Evolutionary conservation across 2,329 filamentous ascomycete species (phyloP).

Genomic region (Chalara sp.): DNA sequence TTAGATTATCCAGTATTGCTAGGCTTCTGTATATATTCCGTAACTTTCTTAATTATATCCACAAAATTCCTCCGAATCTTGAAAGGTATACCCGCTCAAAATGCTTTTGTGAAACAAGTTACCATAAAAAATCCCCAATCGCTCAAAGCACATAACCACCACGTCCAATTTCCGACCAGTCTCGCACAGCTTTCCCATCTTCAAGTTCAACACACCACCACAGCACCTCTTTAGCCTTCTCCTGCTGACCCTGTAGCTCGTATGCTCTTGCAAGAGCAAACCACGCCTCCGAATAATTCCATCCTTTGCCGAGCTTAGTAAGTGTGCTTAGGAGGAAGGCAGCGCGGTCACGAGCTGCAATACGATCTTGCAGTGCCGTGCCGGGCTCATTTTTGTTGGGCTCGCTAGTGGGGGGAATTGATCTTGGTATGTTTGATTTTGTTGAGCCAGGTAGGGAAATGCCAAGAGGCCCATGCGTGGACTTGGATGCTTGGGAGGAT

Average conservation of each 20-base stretch:
- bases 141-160: conserved; percentile 32
- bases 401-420: conserved; percentile 4
- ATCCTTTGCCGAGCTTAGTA: conserved; percentile 78
- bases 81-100: too few species aligned
- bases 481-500: conserved; percentile 23
- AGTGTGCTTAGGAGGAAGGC: conserved; percentile 75
- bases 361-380: conserved; percentile 48
- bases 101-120: too few species aligned
- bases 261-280: conserved; percentile 79
- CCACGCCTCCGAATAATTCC: conserved; percentile 94
- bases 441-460: conserved; percentile 18
- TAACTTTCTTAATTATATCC: too few species aligned
- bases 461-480: conserved; percentile 18
- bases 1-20: too few species aligned
- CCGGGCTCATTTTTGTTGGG: conserved; percentile 13
- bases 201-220: conserved; percentile 99
- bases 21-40: too few species aligned
- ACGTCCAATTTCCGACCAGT: conserved; percentile 59
- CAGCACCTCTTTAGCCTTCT: conserved; percentile 85
- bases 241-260: conserved; percentile 76
- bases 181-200: conserved; percentile 71
- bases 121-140: too few species aligned
- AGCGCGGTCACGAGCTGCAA: conserved; percentile 86
- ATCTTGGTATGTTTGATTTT: conserved; percentile 1
- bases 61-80: too few species aligned